Base-by-base conservation (phyloP, 1,284 basidiomycete genomes). In the Trametes sp. region DNA sequence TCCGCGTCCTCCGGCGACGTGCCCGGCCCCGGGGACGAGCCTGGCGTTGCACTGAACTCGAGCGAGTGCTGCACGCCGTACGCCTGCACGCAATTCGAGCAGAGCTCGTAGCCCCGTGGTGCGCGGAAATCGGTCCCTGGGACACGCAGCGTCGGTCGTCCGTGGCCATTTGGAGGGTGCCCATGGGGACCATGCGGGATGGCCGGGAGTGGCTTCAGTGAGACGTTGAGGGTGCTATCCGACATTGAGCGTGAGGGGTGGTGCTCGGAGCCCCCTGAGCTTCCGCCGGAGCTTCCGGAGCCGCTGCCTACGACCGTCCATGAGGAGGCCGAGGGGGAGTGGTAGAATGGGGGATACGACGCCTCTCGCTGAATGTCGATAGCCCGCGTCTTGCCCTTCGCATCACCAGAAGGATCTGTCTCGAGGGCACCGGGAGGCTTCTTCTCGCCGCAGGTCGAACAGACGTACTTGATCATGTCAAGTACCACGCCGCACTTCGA, bases 401-500 rank as follows among this genome's bases (percentile, higher is more conserved):
- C 60, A 52, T 70, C 62, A 42, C 51, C 46, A 16, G 54, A n/a
- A 29, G 31, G 57, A 36, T 70, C 62, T 36, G 62, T 67, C 61
- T 63, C 65, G 3, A 54, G 41, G 13, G 71, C 70, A 7, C 84
- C 66, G 21, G 50, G 65, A 8, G 78, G 84, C 54, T 82, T 76
- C 77, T 87, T 90, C 76, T 93, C 91, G 14, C 94, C 94, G 70
- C 94, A 96, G 24, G 88, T 90, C 8, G 88, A 84, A 72, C 94
- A 97, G 16, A 95, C 89, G 73, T 96, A 96, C 53, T 93, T 88
- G 75, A 96, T 88, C 23, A 87, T 83, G 61, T 94, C 89, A 10
- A 97, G 80, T 5, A 87, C 72, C 0, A 83, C 74, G 16, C 90
- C 90, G 70, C 94, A 97, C 31, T 87, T 85, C 0, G 93, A 94